Evolutionary conservation across 371 early-diverging fungal genomes (phyloP).

Genomic region (Apophysomyces elegans): DNA sequence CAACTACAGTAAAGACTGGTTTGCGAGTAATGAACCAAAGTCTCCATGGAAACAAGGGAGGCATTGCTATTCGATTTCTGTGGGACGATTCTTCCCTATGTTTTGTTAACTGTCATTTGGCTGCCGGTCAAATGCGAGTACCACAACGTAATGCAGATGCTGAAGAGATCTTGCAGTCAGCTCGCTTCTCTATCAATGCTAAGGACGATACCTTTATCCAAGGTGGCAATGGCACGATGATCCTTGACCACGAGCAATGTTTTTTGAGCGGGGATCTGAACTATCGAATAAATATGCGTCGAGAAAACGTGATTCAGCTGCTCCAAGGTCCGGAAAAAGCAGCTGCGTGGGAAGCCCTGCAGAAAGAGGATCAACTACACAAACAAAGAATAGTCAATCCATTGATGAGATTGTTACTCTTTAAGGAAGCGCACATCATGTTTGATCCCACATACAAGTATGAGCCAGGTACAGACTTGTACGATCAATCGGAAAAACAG

Average conservation of each 20-base stretch:
- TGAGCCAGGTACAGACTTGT: conserved; percentile 66
- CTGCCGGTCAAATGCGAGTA: conserved; percentile 80
- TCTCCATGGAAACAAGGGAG: conserved; percentile 90
- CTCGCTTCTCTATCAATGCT: conserved; percentile 40
- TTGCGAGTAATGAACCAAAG: conserved; percentile 66
- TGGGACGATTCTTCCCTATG: conserved; percentile 80
- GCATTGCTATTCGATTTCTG: conserved; percentile 76
- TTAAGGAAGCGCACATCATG: conserved; percentile 64
- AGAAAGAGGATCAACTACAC: conserved; percentile 69
- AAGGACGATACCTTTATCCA: conserved; percentile 54
- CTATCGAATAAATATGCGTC: conserved; percentile 66
- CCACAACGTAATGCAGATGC: conserved; percentile 79
- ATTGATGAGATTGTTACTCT: conserved; percentile 61
- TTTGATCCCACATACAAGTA: conserved; percentile 92
- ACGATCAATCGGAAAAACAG: conserved; percentile 82
- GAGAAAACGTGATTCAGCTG: conserved; percentile 59
- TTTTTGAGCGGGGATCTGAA: conserved; percentile 85
- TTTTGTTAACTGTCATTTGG: conserved; percentile 87
- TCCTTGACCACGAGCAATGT: conserved; percentile 79
- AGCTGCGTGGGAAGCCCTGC: conserved; percentile 33
- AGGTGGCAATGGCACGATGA: conserved; percentile 69
- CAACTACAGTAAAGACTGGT: conserved; percentile 78
- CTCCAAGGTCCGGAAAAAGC: conserved; percentile 38
- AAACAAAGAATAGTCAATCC: conserved; percentile 57
- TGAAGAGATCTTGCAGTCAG: conserved; percentile 69